Conservation (phyloP, 2,329 filamentous ascomycete species). For the Colletotrichum kahawae region DNA sequence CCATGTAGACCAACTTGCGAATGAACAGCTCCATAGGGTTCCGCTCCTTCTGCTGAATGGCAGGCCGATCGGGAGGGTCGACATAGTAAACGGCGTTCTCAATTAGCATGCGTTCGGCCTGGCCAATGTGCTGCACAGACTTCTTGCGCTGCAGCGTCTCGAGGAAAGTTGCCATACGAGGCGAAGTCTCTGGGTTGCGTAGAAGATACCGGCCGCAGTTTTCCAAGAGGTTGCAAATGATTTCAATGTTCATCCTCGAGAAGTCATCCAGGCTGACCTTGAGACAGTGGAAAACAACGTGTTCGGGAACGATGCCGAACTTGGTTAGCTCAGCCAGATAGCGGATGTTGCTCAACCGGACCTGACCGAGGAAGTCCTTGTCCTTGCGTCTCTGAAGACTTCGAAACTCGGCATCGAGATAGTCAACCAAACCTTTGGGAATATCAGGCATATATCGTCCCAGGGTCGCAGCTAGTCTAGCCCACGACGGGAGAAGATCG, state of each 20-base stretch:
- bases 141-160: conserved; percentile 97
- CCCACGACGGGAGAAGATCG: conserved; percentile 88
- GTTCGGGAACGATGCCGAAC: conserved; percentile 96
- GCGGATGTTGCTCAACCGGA: conserved; percentile 92
- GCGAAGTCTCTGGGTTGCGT: conserved; percentile 89
- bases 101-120: conserved; percentile 96
- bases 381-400: conserved; percentile 96
- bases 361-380: conserved; percentile 95
- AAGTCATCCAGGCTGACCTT: conserved; percentile 98
- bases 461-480: conserved; percentile 90
- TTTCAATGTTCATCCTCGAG: conserved; percentile 98
- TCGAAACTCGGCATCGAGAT: conserved; percentile 95
- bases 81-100: conserved; percentile 99
- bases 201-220: conserved; percentile 95
- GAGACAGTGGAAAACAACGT: conserved; percentile 98
- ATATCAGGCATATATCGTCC: conserved; percentile 94
- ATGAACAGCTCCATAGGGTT: conserved; percentile 93
- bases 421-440: conserved; percentile 87
- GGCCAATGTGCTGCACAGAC: conserved; percentile 89
- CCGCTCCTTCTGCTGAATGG: conserved; percentile 95
- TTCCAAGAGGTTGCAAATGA: conserved; percentile 93
- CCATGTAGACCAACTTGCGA: conserved; percentile 88
- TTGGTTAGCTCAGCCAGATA: conserved; percentile 98
- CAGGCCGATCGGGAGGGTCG: conserved; percentile 89
- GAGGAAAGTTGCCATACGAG: conserved; percentile 90